Percentiles rank a stretch among this genome's conserved stretches.
phyloP scores from a whole-genome alignment of 106 monocot genomes.

The Dactylorhiza incarnata region DNA sequence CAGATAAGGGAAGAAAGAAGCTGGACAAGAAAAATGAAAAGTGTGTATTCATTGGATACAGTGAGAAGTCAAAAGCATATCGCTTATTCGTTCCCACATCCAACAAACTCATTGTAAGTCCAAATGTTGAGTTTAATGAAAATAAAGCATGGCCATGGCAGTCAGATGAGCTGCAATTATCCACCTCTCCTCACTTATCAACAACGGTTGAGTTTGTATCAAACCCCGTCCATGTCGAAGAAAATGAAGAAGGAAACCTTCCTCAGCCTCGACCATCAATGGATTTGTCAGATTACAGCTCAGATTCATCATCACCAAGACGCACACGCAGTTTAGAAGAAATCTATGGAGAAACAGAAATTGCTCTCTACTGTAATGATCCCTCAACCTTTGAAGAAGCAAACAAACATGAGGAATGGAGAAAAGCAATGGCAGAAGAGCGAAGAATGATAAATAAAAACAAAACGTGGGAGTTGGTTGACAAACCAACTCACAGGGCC shows the following conservation, averaged over 20 bases:
- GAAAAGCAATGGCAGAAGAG: slow-evolving; percentile 1
- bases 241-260: background rate
- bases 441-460: too few species aligned
- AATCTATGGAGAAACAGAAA: background rate
- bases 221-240: too few species aligned
- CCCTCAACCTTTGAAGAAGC: slow-evolving; percentile 1
- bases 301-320: too few species aligned
- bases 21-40: too few species aligned
- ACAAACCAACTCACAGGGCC: background rate
- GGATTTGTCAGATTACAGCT: background rate
- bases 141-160: too few species aligned
- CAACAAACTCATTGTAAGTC: too few species aligned
- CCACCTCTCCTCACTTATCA: too few species aligned
- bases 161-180: too few species aligned
- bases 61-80: too few species aligned
- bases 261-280: background rate
- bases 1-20: slow-evolving; percentile 7
- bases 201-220: too few species aligned
- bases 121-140: slow-evolving; percentile 7
- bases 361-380: background rate
- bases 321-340: too few species aligned
- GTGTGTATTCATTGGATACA: too few species aligned
- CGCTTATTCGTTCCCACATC: slow-evolving; percentile 9
- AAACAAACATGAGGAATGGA: background rate
- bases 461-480: slow-evolving; percentile 1